A percentile compares a stretch with the other conserved stretches of the same genome.
These are phyloP conservation scores for Brassica hybrid DNA, from an alignment of 441 rosid species.

Conservation along the genomic window DNA sequence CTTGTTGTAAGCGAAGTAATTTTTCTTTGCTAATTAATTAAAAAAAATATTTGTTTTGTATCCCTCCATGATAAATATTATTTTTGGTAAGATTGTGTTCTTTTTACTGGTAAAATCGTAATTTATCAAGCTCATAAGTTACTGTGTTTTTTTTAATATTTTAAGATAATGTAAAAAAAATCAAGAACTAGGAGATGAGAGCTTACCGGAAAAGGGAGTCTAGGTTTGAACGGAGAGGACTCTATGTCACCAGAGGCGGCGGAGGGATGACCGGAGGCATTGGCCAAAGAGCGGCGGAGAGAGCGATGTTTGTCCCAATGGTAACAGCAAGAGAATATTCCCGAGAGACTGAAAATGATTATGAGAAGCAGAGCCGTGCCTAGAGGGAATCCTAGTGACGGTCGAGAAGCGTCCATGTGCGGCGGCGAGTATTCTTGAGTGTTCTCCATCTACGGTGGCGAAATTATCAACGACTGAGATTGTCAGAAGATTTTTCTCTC, in stretches of 20 bases:
- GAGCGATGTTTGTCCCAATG: slow-evolving; percentile 94
- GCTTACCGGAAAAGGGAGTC: slow-evolving; percentile 51
- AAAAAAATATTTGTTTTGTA: not conserved
- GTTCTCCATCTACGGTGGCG: slow-evolving; percentile 65
- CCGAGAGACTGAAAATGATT: slow-evolving; percentile 78
- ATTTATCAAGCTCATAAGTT: not conserved
- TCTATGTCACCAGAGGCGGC: slow-evolving; percentile 48
- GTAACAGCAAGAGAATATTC: slow-evolving; percentile 93
- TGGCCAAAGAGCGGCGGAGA: slow-evolving; percentile 65
- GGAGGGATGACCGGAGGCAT: slow-evolving; percentile 43
- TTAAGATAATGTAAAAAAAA: not conserved
- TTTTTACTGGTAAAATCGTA: not conserved
- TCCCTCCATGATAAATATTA: not conserved
- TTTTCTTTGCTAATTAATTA: not conserved
- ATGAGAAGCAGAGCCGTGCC: slow-evolving; percentile 91
- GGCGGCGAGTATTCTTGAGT: slow-evolving; percentile 67
- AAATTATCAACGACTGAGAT: slow-evolving; percentile 37
- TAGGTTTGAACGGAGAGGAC: slow-evolving; percentile 57
- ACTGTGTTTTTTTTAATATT: not conserved
- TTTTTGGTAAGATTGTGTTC: not conserved
- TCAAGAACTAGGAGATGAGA: not conserved
- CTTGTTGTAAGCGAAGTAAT: not conserved
- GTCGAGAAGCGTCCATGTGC: slow-evolving; percentile 79
- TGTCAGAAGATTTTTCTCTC: slow-evolving; percentile 40
- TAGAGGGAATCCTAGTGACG: slow-evolving; percentile 89